Evolutionary conservation across 2,329 filamentous ascomycete species (phyloP).

Genomic region (Lachnellula occidentalis): DNA sequence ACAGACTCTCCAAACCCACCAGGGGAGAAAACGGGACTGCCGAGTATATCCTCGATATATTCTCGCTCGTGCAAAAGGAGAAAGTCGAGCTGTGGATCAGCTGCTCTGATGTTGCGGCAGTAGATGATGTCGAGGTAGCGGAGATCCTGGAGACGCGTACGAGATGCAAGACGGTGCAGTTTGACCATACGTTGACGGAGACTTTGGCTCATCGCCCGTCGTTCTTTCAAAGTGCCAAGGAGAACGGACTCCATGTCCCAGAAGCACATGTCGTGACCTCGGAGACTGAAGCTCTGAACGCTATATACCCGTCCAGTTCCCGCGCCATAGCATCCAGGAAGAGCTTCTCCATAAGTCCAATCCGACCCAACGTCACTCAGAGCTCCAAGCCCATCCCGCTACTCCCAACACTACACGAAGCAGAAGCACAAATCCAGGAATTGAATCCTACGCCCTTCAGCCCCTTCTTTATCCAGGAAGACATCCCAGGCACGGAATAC

Average conservation of each 20-base stretch:
- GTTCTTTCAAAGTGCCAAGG: not conserved
- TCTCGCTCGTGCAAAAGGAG: conserved; percentile 1
- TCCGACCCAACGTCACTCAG: not conserved
- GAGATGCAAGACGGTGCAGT: not conserved
- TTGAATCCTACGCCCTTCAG: not conserved
- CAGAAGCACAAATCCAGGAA: not conserved
- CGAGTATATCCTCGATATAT: conserved; percentile 4
- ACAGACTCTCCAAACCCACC: not conserved
- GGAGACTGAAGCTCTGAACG: not conserved
- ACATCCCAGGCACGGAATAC: not conserved
- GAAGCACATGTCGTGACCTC: not conserved
- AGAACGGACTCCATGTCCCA: not conserved
- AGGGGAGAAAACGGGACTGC: not conserved
- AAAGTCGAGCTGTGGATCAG: conserved; percentile 5
- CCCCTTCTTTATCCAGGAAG: not conserved
- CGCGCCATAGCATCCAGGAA: not conserved
- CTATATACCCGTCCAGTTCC: not conserved
- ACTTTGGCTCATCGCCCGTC: not conserved
- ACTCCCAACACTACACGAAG: not conserved
- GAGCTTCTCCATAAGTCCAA: not conserved
- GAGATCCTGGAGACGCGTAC: not conserved
- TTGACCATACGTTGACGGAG: not conserved
- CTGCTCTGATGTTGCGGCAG: not conserved
- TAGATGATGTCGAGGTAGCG: not conserved
- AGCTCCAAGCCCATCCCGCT: not conserved